These are phyloP conservation scores for Isatis lusitanica DNA, from an alignment of 441 rosid species.

Conservation along the genomic window DNA sequence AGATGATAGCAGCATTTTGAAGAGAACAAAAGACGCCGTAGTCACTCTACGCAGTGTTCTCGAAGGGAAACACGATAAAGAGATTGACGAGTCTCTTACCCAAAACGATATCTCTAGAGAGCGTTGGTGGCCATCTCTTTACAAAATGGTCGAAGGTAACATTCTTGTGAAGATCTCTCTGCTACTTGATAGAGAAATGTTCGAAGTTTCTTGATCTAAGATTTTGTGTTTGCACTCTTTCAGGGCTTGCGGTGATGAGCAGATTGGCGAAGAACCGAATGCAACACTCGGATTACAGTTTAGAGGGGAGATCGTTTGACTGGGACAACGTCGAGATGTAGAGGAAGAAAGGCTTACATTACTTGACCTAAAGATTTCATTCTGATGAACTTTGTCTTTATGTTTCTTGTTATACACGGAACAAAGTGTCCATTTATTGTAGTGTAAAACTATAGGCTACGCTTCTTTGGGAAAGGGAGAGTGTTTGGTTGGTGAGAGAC, in stretches of 20 bases:
- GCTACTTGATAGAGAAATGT: background rate
- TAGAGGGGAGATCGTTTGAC: conserved; percentile 62
- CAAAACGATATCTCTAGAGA: conserved; percentile 63
- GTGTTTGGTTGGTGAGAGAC: background rate
- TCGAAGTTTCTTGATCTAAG: background rate
- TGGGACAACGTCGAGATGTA: conserved; percentile 80
- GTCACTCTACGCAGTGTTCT: conserved; percentile 76
- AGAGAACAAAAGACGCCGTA: conserved; percentile 86
- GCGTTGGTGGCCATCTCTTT: conserved; percentile 94
- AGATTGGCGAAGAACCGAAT: conserved; percentile 62
- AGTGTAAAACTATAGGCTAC: conserved; percentile 12
- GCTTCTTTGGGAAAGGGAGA: background rate
- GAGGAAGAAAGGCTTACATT: background rate
- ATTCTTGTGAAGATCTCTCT: background rate
- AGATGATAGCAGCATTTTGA: conserved; percentile 67
- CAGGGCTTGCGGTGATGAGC: conserved; percentile 90
- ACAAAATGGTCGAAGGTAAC: conserved; percentile 89
- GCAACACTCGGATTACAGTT: conserved; percentile 47
- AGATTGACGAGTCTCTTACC: conserved; percentile 66
- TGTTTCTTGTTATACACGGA: conserved; percentile 16
- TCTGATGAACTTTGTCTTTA: background rate
- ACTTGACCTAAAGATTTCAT: background rate
- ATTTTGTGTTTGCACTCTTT: background rate
- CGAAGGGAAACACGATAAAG: conserved; percentile 84
- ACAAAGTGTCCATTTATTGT: conserved; percentile 1